Evolutionary conservation across 2,329 filamentous ascomycete genomes (phyloP), one percentile per base, ranked within the genome.

Genomic region (Penicillium palitans): DNA sequence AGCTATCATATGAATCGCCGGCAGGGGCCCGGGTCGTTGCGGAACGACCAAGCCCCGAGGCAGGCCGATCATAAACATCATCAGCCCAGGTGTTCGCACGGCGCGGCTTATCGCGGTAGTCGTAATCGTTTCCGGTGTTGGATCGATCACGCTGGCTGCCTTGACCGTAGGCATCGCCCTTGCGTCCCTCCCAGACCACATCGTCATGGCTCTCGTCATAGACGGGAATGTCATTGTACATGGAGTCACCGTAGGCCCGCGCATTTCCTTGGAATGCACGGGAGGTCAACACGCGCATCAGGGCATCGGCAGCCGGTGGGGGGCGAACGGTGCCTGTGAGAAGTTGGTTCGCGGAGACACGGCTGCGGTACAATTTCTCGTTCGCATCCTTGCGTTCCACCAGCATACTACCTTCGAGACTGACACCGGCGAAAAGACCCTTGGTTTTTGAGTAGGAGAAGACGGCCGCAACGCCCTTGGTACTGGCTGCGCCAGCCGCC

Each of bases 391-490:
- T 89, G 63, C 95, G 87, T 79, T 99, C 95, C 63, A 98, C 90
- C 64, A 99, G 88, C 53, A 90, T 92, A 61, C 90, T 93, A 24
- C 95, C 95, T 75, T 99, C 95, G 65, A 99, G 80, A 67, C 90
- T 96, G 48, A 99, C 93, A 72, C 95, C 95, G 6, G 95, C 95
- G 68, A 99, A 99, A 33, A 99, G 80, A 21, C 95, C 95, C 80
- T 97, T 98, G 13, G 95, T 99, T 79, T 97, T 98, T 74, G 90
- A 95, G 82, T 99, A 99, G 70, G 90, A 91, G 81, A 99, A 99
- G 50, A 99, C 88, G 53, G 91, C 95, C 0, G 93, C 90, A 9
- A 98, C 89, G 62, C 91, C 88, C 80, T 87, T 93, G 63, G 96
- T 82, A 66, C 91, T 96, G 8, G 95, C 95, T 15, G 93, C 93